Evolutionary conservation across 257 asterid species (phyloP).

Genomic region (Primulina huaijiensis): DNA sequence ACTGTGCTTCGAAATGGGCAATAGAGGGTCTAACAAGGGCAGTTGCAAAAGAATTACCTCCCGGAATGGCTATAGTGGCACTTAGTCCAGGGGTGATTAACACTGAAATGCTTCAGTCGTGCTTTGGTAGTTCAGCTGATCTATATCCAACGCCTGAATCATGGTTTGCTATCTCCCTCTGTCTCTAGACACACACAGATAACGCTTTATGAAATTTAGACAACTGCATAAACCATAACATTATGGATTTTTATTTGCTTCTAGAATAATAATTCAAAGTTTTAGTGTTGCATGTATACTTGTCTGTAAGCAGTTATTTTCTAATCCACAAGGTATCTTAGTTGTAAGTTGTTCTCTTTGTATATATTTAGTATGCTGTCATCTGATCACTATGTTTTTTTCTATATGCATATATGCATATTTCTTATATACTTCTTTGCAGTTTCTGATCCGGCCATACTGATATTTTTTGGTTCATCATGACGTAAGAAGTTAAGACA

Average conservation of each 20-base stretch:
- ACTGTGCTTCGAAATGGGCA: conserved; percentile 99
- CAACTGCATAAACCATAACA: conserved; percentile 1
- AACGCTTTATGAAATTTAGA: conserved; percentile 6
- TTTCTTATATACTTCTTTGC: not conserved
- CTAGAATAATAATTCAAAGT: not conserved
- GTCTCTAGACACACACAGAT: conserved; percentile 6
- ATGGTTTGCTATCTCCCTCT: conserved; percentile 46
- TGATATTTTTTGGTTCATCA: not conserved
- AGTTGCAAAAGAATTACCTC: conserved; percentile 86
- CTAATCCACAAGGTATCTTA: not conserved
- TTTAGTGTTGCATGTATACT: not conserved
- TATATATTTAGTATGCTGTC: not conserved
- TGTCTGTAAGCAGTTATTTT: conserved; percentile 6
- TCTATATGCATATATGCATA: not conserved
- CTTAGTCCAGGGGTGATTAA: conserved; percentile 91
- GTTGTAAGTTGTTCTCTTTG: conserved; percentile 8
- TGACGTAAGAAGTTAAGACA: not conserved
- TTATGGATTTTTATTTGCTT: not conserved
- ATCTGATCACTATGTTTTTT: not conserved
- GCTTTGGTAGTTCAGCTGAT: conserved; percentile 86
- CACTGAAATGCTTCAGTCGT: conserved; percentile 91
- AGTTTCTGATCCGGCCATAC: not conserved
- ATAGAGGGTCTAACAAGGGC: conserved; percentile 86
- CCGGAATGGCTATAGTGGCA: conserved; percentile 77
- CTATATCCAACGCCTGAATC: conserved; percentile 80